Conservation (phyloP, 148 eudicot genomes). For the Rhododendron molle region DNA sequence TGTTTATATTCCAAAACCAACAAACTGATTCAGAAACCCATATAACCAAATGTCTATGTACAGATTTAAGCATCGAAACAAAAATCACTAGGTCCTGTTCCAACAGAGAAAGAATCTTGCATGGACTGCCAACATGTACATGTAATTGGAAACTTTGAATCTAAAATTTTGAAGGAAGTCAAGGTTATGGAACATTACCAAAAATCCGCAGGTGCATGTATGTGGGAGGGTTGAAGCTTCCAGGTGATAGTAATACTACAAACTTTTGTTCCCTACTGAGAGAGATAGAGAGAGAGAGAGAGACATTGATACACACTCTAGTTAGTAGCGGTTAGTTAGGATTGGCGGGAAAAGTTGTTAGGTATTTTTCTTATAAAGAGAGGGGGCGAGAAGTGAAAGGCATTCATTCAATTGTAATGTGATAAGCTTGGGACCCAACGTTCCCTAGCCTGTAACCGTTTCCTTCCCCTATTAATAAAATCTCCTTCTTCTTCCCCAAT, state of each 20-base stretch:
- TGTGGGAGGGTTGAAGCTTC: slow-evolving; percentile 97
- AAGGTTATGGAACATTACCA: slow-evolving; percentile 37
- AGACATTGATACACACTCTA: background rate
- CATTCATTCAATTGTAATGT: background rate
- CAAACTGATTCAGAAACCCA: background rate
- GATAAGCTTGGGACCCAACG: background rate
- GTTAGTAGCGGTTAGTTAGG: no score
- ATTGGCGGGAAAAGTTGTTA: background rate
- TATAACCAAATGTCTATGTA: background rate
- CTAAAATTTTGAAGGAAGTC: background rate
- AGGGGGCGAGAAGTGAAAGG: background rate
- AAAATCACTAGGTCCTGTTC: background rate
- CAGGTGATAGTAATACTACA: slow-evolving; percentile 71
- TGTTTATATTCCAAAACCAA: background rate
- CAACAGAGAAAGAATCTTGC: slow-evolving; percentile 1
- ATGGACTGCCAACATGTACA: background rate
- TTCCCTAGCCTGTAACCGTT: background rate
- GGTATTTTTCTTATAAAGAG: background rate
- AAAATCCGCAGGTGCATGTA: slow-evolving; percentile 90
- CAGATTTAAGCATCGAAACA: background rate
- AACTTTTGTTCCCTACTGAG: slow-evolving; percentile 28
- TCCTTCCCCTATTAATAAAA: no score
- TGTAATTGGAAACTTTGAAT: background rate
- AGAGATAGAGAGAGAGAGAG: background rate
- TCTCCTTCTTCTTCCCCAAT: no score